Base-by-base conservation (phyloP, 495 filamentous ascomycete genomes). In the Chaetomidium leptoderma region DNA sequence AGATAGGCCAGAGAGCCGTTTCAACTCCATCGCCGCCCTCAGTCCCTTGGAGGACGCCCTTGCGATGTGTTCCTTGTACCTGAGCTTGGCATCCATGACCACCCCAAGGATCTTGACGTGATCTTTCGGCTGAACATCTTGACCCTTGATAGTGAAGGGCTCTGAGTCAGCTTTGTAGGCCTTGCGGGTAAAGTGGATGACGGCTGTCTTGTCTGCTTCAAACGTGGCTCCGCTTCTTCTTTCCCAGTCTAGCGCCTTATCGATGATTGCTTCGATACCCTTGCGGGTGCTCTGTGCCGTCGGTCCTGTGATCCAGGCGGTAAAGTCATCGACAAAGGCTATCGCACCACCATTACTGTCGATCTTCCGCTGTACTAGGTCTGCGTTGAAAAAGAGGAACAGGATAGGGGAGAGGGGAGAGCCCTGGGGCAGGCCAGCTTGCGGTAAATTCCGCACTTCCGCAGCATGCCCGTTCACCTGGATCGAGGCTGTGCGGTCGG, bases 41-140 rank as follows among this genome's bases (percentile, higher is more conserved):
- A 73, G 59, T 45, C 70, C 62, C 11, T 69, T 73, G 21, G 67
- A 66, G 24, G 66, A 59, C 44, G 63, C 64, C 44, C 52, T 63
- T 23, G 52, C 52, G 13, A 65, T 65, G 27, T 65, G 60, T 60
- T 65, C 36, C 64, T 67, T 40, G 9, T 40, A 40, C 17, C 17
- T 40, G 61, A n/a, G n/a, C n/a, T n/a, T n/a, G n/a, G n/a, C n/a
- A n/a, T n/a, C n/a, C n/a, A n/a, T n/a, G n/a, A n/a, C n/a, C n/a
- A n/a, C n/a, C n/a, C n/a, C n/a, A n/a, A n/a, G n/a, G n/a, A n/a
- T n/a, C n/a, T n/a, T n/a, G 42, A 44, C 19, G 13, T 44, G 13
- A n/a, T 11, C 11, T n/a, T 44, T 24, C 6, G 42, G 42, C 23
- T 44, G 7, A 44, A 44, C 42, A 26, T 2, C 16, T 26, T 26